Conservation (phyloP, 192 early-diverging fungal genomes). For the Entomortierella chlamydospora region DNA sequence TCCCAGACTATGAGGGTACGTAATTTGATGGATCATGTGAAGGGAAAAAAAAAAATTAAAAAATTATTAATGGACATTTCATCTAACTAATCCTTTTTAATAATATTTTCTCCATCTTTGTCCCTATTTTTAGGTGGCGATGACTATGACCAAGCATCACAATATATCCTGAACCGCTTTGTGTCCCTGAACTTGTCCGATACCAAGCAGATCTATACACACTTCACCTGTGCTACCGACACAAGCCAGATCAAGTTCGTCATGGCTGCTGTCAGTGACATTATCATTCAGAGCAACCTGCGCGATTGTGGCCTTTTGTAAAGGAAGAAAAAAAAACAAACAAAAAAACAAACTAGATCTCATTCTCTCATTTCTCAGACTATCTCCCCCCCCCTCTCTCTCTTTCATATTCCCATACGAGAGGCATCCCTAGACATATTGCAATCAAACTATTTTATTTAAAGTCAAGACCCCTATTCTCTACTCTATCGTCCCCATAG, state of each 20-base stretch:
- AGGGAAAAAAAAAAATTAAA: neutral
- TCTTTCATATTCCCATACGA: no score
- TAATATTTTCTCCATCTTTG: conserved; percentile 1
- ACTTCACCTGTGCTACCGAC: conserved; percentile 91
- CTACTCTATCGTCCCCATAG: neutral
- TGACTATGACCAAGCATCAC: conserved; percentile 80
- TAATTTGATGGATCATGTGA: no score
- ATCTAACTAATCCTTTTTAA: neutral
- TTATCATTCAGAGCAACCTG: conserved; percentile 88
- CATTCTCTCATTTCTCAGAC: no score
- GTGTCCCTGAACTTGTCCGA: conserved; percentile 83
- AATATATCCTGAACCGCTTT: conserved; percentile 85
- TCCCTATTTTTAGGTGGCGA: conserved; percentile 60
- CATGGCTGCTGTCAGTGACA: conserved; percentile 92
- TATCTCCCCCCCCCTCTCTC: no score
- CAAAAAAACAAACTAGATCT: no score
- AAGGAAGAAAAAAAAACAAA: conserved; percentile 19
- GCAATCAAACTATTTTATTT: no score
- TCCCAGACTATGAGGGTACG: conserved; percentile 82
- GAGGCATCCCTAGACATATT: no score
- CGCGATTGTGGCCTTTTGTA: conserved; percentile 83
- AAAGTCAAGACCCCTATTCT: neutral
- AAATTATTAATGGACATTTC: neutral
- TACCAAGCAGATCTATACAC: conserved; percentile 87
- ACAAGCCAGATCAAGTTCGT: conserved; percentile 90